These are phyloP conservation scores for Darksidea phi DNA, from an alignment of 495 filamentous ascomycete species.

Conservation along the genomic window DNA sequence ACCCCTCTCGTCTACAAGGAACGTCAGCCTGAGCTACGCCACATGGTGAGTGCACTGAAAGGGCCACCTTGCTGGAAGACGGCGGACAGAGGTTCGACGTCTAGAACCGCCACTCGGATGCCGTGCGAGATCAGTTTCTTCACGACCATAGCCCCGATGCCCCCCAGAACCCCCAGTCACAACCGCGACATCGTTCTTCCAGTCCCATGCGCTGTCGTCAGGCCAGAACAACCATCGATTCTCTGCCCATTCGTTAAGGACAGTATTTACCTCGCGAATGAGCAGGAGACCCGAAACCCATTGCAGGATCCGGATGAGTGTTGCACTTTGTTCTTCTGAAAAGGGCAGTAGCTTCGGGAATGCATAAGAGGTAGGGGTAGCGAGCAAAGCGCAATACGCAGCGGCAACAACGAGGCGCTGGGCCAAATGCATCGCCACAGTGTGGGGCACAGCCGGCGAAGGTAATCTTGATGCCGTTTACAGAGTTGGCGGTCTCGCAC, in stretches of 20 bases:
- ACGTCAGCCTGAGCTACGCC: slow-evolving; percentile 14
- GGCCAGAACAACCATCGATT: slow-evolving; percentile 50
- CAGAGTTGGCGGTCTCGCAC: too few relatives aligned
- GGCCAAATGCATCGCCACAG: background rate
- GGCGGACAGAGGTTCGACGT: slow-evolving; percentile 31
- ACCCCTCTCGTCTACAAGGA: slow-evolving; percentile 7
- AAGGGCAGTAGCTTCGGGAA: slow-evolving; percentile 12
- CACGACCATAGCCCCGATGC: slow-evolving; percentile 56
- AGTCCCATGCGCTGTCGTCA: slow-evolving; percentile 45
- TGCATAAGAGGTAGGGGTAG: slow-evolving; percentile 28
- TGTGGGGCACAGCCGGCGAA: background rate
- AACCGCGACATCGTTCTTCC: slow-evolving; percentile 54
- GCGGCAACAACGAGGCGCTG: background rate
- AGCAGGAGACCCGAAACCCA: slow-evolving; percentile 36
- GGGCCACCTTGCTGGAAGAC: slow-evolving; percentile 18
- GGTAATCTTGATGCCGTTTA: background rate
- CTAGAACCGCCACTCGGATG: slow-evolving; percentile 50
- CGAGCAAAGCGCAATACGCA: background rate
- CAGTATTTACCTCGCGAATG: slow-evolving; percentile 46
- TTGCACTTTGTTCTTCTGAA: slow-evolving; percentile 18
- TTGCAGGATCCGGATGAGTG: slow-evolving; percentile 30
- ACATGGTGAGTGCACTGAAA: background rate
- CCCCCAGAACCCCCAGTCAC: slow-evolving; percentile 59
- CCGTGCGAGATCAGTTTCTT: slow-evolving; percentile 50
- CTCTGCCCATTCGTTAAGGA: slow-evolving; percentile 46